Base-by-base conservation (phyloP, 495 filamentous ascomycete genomes). In the Penicillium parvum region DNA sequence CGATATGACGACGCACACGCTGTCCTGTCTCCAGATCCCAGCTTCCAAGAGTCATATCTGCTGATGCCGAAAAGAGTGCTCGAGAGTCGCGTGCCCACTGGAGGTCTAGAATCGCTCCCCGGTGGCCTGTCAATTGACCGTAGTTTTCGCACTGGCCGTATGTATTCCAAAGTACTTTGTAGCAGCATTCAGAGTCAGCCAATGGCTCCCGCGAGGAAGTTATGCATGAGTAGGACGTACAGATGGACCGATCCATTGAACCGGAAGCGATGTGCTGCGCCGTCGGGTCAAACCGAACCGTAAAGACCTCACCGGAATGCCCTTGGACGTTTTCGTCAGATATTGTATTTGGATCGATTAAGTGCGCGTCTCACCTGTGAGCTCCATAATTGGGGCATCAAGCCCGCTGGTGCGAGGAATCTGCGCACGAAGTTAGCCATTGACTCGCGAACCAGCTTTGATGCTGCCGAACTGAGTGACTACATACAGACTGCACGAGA, bases 31-130 rank as follows among this genome's bases (percentile, higher is more conserved):
- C 88, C 15, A 92, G 62, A 58, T 99, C 90, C 92, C 92, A 99
- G 61, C 87, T 95, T 27, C 90, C 90, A 26, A 99, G 72, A 45
- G 85, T 88, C 73, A 79, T 86, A 58, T 97, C 91, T 43, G 91
- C 89, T 27, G 90, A 96, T 20, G 90, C 90, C 21, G 94, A 95
- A 59, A 92, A 96, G 47, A 99, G 64, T 36, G 89, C 83, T 55
- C 82, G 78, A 21, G 88, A 92, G 65, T 97, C 90, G 61, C 92
- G 85, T 5, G 92, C 94, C 94, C 94, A 99, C 58, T 92, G 86
- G 17, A 99, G 73, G 64, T 97, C 94, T 14, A 96, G 75, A 18
- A 98, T 66, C 10, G 91, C 90, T 28, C 87, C 88, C 64, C 85
- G 85, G 67, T 98, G 92, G 10, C 94, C 94, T 11, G 66, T 86